phyloP scores from a whole-genome alignment of 345 rosid species.

The Barbarea vulgaris region DNA sequence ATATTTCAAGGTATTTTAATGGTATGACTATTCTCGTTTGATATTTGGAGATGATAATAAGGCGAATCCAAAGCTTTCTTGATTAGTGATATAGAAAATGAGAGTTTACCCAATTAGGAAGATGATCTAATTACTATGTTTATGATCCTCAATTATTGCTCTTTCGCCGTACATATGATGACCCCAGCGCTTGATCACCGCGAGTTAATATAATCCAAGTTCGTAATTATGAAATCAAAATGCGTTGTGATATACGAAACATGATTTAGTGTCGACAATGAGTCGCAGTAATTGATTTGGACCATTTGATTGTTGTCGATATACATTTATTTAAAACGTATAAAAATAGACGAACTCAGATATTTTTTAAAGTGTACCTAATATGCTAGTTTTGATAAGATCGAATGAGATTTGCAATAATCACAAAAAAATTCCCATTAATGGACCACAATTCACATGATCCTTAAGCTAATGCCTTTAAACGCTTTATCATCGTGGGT shows the following conservation, averaged over 20 bases:
- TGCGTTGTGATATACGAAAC: constrained; percentile 6
- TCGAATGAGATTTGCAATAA: background rate
- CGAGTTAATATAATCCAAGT: background rate
- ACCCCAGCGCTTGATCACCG: background rate
- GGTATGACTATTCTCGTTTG: background rate
- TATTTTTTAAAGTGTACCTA: background rate
- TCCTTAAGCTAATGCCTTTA: background rate
- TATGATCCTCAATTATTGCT: background rate
- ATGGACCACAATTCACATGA: background rate
- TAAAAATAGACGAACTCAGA: background rate
- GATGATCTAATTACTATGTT: background rate
- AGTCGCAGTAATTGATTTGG: constrained; percentile 3
- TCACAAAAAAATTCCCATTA: background rate
- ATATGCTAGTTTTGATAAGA: constrained; percentile 1
- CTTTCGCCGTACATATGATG: background rate
- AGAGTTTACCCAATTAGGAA: background rate
- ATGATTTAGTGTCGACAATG: constrained; percentile 5
- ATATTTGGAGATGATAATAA: background rate
- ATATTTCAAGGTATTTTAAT: constrained; percentile 22
- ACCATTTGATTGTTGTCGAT: background rate
- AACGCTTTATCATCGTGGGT: background rate
- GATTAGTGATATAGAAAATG: background rate
- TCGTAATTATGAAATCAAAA: background rate
- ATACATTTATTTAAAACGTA: background rate
- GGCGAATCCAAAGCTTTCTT: background rate